phyloP scores from a whole-genome alignment of 805 yeast species.

The Kockiozyma suomiensis region DNA sequence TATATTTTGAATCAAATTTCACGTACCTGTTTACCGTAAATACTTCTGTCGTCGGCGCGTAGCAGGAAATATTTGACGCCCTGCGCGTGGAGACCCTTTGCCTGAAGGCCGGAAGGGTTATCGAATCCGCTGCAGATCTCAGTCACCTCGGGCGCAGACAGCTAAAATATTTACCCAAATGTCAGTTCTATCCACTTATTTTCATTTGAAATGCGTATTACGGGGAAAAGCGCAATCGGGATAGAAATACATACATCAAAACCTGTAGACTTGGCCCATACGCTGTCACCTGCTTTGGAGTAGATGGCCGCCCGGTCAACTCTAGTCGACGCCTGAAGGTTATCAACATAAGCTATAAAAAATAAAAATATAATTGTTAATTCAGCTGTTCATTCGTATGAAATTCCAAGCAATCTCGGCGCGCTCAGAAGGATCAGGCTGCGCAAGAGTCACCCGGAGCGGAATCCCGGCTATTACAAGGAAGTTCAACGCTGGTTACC shows the following conservation, averaged over 20 bases:
- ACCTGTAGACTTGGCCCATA: conserved; percentile 85
- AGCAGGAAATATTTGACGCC: conserved; percentile 86
- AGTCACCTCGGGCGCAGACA: conserved; percentile 69
- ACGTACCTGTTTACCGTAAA: conserved; percentile 75
- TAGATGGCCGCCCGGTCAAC: conserved; percentile 91
- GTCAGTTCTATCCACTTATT: conserved; percentile 7
- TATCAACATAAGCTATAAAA: conserved; percentile 85
- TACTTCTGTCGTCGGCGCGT: conserved; percentile 88
- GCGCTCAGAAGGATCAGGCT: too few species aligned
- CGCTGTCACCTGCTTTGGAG: conserved; percentile 91
- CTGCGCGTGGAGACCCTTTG: conserved; percentile 81
- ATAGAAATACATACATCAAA: conserved; percentile 51
- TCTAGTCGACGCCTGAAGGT: conserved; percentile 81
- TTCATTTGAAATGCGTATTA: too few species aligned
- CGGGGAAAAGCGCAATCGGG: too few species aligned
- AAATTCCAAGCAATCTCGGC: too few species aligned
- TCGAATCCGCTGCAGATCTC: conserved; percentile 78
- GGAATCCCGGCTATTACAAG: too few species aligned
- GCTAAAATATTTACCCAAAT: conserved; percentile 36
- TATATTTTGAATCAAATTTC: too few species aligned
- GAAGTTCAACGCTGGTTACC: too few species aligned
- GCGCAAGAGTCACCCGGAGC: too few species aligned
- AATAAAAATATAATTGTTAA: not conserved
- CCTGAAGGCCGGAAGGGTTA: conserved; percentile 76
- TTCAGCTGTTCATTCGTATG: not conserved